phyloP scores from a whole-genome alignment of 768 basidiomycete genomes.

The Xerocomellus dryophilus region DNA sequence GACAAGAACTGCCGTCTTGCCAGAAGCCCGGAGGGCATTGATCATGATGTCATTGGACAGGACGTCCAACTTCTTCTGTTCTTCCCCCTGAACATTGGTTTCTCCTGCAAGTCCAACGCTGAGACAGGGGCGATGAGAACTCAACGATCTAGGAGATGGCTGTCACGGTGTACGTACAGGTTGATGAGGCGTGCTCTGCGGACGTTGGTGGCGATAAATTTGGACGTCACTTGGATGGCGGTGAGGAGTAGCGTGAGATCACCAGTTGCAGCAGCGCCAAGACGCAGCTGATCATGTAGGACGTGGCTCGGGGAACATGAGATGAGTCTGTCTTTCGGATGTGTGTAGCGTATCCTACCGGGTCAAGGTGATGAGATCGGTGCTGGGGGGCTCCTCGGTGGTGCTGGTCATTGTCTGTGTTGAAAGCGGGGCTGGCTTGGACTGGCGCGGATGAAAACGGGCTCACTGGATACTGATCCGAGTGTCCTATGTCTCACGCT shows the following conservation, averaged over 20 bases:
- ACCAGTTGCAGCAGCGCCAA: constrained; percentile 82
- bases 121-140: constrained; percentile 4
- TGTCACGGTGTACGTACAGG: constrained; percentile 54
- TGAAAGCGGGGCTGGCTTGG: not conserved
- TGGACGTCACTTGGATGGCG: constrained; percentile 93
- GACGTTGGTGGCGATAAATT: constrained; percentile 98
- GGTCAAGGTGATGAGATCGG: constrained; percentile 90
- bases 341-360: constrained; percentile 45
- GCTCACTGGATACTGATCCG: constrained; percentile 5
- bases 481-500: constrained; percentile 22
- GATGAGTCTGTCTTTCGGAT: not conserved
- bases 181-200: constrained; percentile 96
- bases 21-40: constrained; percentile 92
- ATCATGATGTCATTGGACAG: constrained; percentile 99
- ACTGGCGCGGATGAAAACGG: constrained; percentile 22
- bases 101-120: constrained; percentile 97
- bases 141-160: not conserved
- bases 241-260: constrained; percentile 93
- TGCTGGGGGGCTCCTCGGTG: constrained; percentile 65
- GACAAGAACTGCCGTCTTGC: constrained; percentile 94
- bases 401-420: constrained; percentile 27
- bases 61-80: constrained; percentile 99
- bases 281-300: constrained; percentile 76
- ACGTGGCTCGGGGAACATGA: constrained; percentile 61
- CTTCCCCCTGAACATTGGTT: constrained; percentile 96